Conservation (phyloP, 441 rosid species). For the Gossypium armourianum region DNA sequence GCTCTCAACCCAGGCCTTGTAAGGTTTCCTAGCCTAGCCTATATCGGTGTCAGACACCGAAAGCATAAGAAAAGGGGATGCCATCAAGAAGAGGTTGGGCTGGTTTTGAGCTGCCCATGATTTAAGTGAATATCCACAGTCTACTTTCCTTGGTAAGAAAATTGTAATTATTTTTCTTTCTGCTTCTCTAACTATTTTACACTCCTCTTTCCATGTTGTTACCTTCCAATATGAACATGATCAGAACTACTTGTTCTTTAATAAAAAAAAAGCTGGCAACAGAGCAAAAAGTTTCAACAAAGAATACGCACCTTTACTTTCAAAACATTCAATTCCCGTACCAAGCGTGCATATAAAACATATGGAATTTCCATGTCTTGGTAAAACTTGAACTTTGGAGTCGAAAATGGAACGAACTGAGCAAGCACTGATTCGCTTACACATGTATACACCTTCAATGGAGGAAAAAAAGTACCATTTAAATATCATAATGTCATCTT, state of each 20-base stretch:
- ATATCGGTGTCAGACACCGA: not conserved
- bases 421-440: slow-evolving; percentile 49
- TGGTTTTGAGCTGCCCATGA: not conserved
- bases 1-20: not conserved
- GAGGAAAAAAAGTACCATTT: slow-evolving; percentile 7
- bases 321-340: slow-evolving; percentile 26
- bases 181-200: too few relatives aligned
- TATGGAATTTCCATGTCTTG: slow-evolving; percentile 28
- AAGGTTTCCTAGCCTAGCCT: not conserved
- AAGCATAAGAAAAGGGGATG: not conserved
- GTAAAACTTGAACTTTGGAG: slow-evolving; percentile 47
- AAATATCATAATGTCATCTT: not conserved
- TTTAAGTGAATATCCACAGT: not conserved
- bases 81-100: not conserved
- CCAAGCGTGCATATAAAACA: slow-evolving; percentile 19
- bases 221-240: too few relatives aligned
- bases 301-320: slow-evolving; percentile 36
- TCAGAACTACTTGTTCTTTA: too few relatives aligned
- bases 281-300: not conserved
- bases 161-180: not conserved
- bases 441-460: slow-evolving; percentile 66
- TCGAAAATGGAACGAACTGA: slow-evolving; percentile 48
- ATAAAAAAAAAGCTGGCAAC: not conserved
- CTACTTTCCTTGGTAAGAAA: not conserved
- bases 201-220: too few relatives aligned